These are phyloP conservation scores for Colletotrichum sp. DNA, from an alignment of 2,329 filamentous ascomycete species.

Conservation along the genomic window DNA sequence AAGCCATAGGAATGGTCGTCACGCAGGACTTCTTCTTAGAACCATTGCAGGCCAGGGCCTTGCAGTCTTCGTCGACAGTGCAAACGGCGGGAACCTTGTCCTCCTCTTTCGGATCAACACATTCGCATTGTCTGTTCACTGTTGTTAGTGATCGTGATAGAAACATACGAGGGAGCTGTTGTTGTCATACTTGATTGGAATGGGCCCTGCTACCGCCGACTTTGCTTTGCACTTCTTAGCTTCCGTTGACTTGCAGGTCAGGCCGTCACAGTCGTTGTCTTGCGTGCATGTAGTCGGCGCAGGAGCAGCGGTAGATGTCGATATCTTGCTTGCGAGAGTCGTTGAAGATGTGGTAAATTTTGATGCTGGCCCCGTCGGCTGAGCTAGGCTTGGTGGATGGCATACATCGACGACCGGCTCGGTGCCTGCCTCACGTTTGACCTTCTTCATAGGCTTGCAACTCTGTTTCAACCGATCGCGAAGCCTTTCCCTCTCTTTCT, in stretches of 20 bases:
- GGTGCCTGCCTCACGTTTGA: not conserved
- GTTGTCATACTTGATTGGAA: not conserved
- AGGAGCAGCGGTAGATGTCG: not conserved
- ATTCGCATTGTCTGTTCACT: not conserved
- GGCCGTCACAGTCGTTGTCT: too few species aligned
- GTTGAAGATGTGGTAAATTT: not conserved
- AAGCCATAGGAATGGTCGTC: not conserved
- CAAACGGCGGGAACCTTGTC: not conserved
- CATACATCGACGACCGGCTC: not conserved
- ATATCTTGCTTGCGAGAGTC: not conserved
- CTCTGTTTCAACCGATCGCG: not conserved
- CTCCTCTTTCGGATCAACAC: not conserved
- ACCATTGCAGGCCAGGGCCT: not conserved
- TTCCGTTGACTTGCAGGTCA: not conserved
- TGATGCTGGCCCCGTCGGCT: not conserved
- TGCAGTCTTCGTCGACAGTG: not conserved
- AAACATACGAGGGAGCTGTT: rapidly evolving
- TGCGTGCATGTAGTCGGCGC: not conserved
- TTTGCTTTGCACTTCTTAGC: not conserved
- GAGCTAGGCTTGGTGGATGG: not conserved
- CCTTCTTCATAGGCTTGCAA: not conserved
- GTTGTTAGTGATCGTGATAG: rapidly evolving
- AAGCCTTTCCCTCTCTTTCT: not conserved
- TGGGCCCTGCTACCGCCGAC: not conserved
- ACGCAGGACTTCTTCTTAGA: not conserved